A percentile compares a stretch with the other conserved stretches of the same genome.
phyloP scores from a whole-genome alignment of 345 rosid species.

The Garcia nutans region DNA sequence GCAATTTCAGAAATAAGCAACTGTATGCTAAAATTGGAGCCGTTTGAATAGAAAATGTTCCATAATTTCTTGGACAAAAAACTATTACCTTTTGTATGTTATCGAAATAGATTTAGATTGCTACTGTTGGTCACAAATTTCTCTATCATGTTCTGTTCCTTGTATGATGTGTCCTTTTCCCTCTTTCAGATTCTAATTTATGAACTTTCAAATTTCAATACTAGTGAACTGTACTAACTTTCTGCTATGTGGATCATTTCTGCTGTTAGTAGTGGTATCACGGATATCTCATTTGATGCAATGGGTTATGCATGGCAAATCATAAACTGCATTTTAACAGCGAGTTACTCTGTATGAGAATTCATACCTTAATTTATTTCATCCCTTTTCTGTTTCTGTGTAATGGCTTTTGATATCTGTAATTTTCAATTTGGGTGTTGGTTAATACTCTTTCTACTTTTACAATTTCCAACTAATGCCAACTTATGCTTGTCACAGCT shows the following conservation, averaged over 20 bases:
- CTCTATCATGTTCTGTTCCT: no score
- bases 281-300: conserved; percentile 78
- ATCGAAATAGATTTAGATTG: no score
- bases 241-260: conserved; percentile 66
- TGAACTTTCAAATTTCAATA: background rate
- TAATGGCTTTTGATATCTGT: conserved; percentile 17
- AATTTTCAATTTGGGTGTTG: conserved; percentile 10
- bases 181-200: background rate
- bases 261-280: conserved; percentile 75
- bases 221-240: background rate
- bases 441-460: background rate
- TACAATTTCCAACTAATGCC: conserved; percentile 9
- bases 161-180: background rate
- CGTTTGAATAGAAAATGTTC: no score
- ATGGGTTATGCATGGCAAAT: conserved; percentile 82
- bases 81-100: no score
- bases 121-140: no score
- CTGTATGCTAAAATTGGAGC: background rate
- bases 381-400: background rate
- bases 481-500: conserved; percentile 50
- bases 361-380: background rate
- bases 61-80: no score
- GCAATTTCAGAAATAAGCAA: background rate
- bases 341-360: conserved; percentile 74
- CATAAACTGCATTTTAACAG: conserved; percentile 76